These are phyloP conservation scores for Erigeron canadensis DNA, from an alignment of 129 eudicot genomes.

Conservation along the genomic window DNA sequence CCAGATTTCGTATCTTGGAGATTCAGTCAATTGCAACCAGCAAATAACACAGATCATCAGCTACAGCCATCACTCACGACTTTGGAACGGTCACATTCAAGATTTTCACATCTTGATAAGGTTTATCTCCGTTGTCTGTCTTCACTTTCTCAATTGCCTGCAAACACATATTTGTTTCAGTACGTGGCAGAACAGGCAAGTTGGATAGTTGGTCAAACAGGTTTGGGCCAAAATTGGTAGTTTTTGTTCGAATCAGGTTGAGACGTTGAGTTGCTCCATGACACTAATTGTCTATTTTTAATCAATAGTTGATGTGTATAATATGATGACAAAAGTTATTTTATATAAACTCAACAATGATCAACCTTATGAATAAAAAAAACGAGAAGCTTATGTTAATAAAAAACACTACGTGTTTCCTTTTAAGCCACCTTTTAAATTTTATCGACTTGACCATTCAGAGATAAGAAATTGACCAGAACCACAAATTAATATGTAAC, in stretches of 20 bases:
- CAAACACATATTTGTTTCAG: not conserved
- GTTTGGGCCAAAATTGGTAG: not conserved
- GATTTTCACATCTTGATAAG: conserved; percentile 93
- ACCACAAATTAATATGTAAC: too few relatives aligned
- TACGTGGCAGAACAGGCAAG: too few relatives aligned
- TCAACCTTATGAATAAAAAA: too few relatives aligned
- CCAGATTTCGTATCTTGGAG: conserved; percentile 22
- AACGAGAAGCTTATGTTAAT: too few relatives aligned
- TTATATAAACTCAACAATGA: too few relatives aligned
- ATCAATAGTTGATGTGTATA: too few relatives aligned
- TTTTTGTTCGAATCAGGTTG: not conserved
- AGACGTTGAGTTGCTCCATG: too few relatives aligned
- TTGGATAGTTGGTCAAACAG: not conserved
- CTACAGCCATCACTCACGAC: conserved; percentile 30
- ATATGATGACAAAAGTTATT: too few relatives aligned
- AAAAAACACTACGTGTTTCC: not conserved
- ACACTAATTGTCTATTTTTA: too few relatives aligned
- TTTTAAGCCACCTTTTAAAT: too few relatives aligned
- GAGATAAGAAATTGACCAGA: too few relatives aligned
- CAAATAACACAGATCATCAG: conserved; percentile 5
- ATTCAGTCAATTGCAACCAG: conserved; percentile 2
- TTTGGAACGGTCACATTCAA: conserved; percentile 90
- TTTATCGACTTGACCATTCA: too few relatives aligned
- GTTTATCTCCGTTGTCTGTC: conserved; percentile 89
- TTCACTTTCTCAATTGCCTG: conserved; percentile 97